A percentile compares a stretch with the other conserved stretches of the same genome.
phyloP scores from a whole-genome alignment of 2,329 filamentous ascomycete genomes.

The Xylariomycetidae sp. region DNA sequence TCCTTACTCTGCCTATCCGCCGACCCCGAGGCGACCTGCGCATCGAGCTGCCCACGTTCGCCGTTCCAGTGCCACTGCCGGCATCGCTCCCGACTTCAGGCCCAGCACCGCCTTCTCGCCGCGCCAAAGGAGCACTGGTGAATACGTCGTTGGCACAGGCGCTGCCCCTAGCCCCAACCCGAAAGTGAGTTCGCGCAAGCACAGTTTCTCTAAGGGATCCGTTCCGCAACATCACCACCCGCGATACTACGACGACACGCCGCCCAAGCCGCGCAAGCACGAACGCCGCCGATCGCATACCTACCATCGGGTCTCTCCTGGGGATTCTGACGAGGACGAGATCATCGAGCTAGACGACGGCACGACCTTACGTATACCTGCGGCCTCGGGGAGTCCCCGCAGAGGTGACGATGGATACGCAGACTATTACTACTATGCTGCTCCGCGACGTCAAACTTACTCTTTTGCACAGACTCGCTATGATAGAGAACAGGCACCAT shows the following conservation, averaged over 20 bases:
- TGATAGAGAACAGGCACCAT: slow-evolving; percentile 33
- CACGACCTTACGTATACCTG: slow-evolving; percentile 46
- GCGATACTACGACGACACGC: slow-evolving; percentile 6
- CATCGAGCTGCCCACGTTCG: slow-evolving; percentile 48
- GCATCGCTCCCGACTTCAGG: slow-evolving; percentile 36
- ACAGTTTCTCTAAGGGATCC: slow-evolving; percentile 31
- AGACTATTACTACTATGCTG: slow-evolving; percentile 52
- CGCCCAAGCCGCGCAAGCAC: slow-evolving; percentile 37
- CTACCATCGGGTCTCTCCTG: slow-evolving; percentile 54
- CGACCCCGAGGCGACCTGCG: slow-evolving; percentile 46
- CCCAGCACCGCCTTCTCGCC: slow-evolving; percentile 49
- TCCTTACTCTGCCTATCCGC: slow-evolving; percentile 41
- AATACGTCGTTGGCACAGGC: slow-evolving; percentile 57
- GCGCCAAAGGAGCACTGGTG: slow-evolving; percentile 55
- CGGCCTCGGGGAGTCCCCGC: slow-evolving; percentile 38
- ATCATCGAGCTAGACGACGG: slow-evolving; percentile 48
- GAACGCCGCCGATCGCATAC: slow-evolving; percentile 52
- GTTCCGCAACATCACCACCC: slow-evolving; percentile 19
- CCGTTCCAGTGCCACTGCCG: slow-evolving; percentile 35
- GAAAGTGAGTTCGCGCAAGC: slow-evolving; percentile 53
- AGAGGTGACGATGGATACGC: slow-evolving; percentile 35
- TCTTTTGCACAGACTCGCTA: too few species aligned
- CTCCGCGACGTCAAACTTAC: slow-evolving; percentile 33
- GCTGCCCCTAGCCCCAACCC: too few species aligned
- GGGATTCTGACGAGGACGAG: slow-evolving; percentile 61